Conservation (phyloP, 495 filamentous ascomycete genomes). For the Lineolata rhizophorae region DNA sequence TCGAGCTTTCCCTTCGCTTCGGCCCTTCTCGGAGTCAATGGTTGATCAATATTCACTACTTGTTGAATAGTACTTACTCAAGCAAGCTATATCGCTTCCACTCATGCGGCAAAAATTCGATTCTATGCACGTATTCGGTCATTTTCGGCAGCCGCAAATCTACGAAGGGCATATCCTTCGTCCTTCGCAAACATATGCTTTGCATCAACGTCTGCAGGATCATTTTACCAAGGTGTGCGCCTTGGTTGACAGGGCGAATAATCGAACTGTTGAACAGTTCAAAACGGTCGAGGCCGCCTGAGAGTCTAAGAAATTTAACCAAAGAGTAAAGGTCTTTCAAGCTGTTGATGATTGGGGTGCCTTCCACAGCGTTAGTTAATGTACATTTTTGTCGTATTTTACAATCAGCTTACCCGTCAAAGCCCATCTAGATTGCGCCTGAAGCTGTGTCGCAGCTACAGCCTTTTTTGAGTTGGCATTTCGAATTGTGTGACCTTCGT, state of each 20-base stretch:
- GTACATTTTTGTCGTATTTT: too few species aligned
- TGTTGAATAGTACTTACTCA: not conserved
- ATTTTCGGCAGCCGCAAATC: constrained; percentile 62
- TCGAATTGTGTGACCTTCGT: constrained; percentile 74
- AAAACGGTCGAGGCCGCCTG: constrained; percentile 53
- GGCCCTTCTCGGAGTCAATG: too few species aligned
- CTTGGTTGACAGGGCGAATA: constrained; percentile 43
- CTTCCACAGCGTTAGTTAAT: constrained; percentile 34
- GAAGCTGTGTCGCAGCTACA: constrained; percentile 39
- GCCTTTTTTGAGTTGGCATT: constrained; percentile 54
- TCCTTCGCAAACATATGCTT: constrained; percentile 63
- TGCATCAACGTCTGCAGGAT: constrained; percentile 59
- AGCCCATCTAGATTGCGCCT: constrained; percentile 59
- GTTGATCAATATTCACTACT: too few species aligned
- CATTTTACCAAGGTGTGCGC: constrained; percentile 32
- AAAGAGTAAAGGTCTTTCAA: constrained; percentile 70
- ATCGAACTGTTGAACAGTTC: constrained; percentile 57
- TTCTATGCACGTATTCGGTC: constrained; percentile 57
- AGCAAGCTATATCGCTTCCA: constrained; percentile 41
- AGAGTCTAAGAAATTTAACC: constrained; percentile 54
- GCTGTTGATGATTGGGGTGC: constrained; percentile 36
- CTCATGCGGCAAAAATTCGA: constrained; percentile 58
- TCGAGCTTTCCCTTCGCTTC: too few species aligned
- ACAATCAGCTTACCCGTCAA: too few species aligned
- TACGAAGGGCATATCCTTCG: constrained; percentile 79